Evolutionary conservation across 2,329 filamentous ascomycete genomes (phyloP).

Genomic region (Microdochium bolleyi): DNA sequence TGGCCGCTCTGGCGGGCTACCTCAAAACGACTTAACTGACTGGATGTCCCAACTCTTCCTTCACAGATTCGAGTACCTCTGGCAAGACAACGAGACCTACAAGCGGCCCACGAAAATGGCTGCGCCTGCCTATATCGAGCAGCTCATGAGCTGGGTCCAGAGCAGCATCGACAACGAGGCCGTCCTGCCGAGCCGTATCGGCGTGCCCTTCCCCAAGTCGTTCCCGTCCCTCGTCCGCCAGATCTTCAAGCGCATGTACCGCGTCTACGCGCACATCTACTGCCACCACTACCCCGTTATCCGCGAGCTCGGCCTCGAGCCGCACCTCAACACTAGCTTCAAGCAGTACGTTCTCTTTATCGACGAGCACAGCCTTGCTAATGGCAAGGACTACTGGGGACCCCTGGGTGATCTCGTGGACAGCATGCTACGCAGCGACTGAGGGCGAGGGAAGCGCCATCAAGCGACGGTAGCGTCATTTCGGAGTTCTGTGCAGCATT

Average conservation of each 20-base stretch:
- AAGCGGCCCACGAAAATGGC: slow-evolving; percentile 97
- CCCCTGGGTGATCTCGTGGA: slow-evolving; percentile 92
- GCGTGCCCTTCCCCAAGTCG: slow-evolving; percentile 88
- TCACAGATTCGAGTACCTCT: slow-evolving; percentile 91
- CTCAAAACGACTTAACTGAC: neutral
- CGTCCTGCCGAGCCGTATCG: slow-evolving; percentile 90
- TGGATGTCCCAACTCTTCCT: neutral
- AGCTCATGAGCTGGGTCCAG: slow-evolving; percentile 96
- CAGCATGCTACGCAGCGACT: slow-evolving; percentile 94
- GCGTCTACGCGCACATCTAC: slow-evolving; percentile 98
- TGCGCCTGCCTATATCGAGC: slow-evolving; percentile 94
- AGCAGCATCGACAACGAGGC: slow-evolving; percentile 91
- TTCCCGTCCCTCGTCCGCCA: slow-evolving; percentile 85
- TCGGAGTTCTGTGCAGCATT: neutral
- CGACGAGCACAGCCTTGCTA: slow-evolving; percentile 88
- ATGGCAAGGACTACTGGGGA: slow-evolving; percentile 95
- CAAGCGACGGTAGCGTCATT: neutral
- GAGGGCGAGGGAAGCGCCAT: slow-evolving; percentile 10
- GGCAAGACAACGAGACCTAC: slow-evolving; percentile 92
- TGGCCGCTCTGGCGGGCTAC: too few relatives aligned
- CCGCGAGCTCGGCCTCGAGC: slow-evolving; percentile 87
- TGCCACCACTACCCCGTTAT: slow-evolving; percentile 99
- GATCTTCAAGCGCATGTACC: slow-evolving; percentile 98
- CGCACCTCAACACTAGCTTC: slow-evolving; percentile 97
- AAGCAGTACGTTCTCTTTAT: slow-evolving; percentile 99